Conservation (phyloP, 2,329 filamentous ascomycete species). For the Hypoxylon sp. region DNA sequence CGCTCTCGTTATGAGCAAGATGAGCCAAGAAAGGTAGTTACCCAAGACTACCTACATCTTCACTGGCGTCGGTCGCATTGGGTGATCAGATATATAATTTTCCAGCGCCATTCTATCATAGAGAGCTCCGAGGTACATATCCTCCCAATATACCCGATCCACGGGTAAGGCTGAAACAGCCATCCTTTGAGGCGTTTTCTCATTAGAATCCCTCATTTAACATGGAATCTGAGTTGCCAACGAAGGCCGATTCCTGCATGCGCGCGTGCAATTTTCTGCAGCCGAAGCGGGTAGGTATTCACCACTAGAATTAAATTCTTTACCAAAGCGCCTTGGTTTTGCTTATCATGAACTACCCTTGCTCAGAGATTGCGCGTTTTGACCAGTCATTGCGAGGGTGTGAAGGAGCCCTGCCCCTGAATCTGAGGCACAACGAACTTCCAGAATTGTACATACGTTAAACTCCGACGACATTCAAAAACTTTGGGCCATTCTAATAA, state of each 20-base stretch:
- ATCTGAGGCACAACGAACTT: slow-evolving; percentile 11
- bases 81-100: slow-evolving; percentile 21
- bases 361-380: not conserved
- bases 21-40: too few relatives aligned
- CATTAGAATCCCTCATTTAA: slow-evolving; percentile 10
- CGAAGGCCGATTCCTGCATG: slow-evolving; percentile 1
- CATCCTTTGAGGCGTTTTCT: slow-evolving; percentile 14
- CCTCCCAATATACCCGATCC: not conserved
- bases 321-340: not conserved
- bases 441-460: not conserved
- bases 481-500: not conserved
- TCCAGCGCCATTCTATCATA: not conserved
- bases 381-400: slow-evolving; percentile 14
- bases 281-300: slow-evolving; percentile 20
- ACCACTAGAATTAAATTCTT: not conserved
- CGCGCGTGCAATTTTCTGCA: not conserved
- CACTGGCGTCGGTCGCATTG: not conserved
- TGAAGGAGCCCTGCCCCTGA: slow-evolving; percentile 28
- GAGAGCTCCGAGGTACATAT: not conserved
- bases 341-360: not conserved
- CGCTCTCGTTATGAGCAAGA: not conserved
- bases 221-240: not conserved
- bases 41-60: too few relatives aligned
- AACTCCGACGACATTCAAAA: not conserved
- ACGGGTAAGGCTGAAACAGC: slow-evolving; percentile 17